phyloP scores from a whole-genome alignment of 805 yeast species.

The Yarrowia bubula region DNA sequence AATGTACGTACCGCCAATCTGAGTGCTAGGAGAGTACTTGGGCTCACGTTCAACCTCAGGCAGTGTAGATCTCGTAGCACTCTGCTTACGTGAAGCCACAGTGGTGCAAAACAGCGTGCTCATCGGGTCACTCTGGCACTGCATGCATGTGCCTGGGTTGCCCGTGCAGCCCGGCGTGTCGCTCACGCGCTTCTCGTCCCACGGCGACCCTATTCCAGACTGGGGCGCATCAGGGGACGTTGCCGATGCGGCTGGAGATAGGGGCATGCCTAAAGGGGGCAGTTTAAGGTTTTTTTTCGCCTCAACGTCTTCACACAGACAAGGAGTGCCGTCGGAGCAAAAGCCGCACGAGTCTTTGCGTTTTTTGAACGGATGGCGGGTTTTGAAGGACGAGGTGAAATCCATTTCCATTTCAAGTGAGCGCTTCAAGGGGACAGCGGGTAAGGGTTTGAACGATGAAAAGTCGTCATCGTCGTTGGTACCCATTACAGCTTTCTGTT shows the following conservation, averaged over 20 bases:
- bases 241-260: slow-evolving; percentile 31
- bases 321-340: slow-evolving; percentile 87
- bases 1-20: slow-evolving; percentile 50
- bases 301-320: slow-evolving; percentile 81
- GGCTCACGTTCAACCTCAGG: slow-evolving; percentile 16
- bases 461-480: slow-evolving; percentile 22
- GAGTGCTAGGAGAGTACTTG: slow-evolving; percentile 23
- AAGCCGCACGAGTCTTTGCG: slow-evolving; percentile 73
- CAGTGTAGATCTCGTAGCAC: slow-evolving; percentile 21
- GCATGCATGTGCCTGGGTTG: slow-evolving; percentile 81
- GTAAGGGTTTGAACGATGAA: slow-evolving; percentile 14
- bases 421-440: slow-evolving; percentile 17
- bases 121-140: slow-evolving; percentile 84
- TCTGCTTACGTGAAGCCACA: slow-evolving; percentile 51
- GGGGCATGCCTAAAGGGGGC: slow-evolving; percentile 33
- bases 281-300: slow-evolving; percentile 30
- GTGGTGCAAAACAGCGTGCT: slow-evolving; percentile 86
- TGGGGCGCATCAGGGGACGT: slow-evolving; percentile 24
- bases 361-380: slow-evolving; percentile 27
- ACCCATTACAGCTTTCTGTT: slow-evolving; percentile 27
- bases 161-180: slow-evolving; percentile 58
- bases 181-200: slow-evolving; percentile 30
- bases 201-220: slow-evolving; percentile 22
- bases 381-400: slow-evolving; percentile 46
- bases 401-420: slow-evolving; percentile 49